Conservation (phyloP, 2,329 filamentous ascomycete genomes). For the Colletotrichum neosansevieriae region DNA sequence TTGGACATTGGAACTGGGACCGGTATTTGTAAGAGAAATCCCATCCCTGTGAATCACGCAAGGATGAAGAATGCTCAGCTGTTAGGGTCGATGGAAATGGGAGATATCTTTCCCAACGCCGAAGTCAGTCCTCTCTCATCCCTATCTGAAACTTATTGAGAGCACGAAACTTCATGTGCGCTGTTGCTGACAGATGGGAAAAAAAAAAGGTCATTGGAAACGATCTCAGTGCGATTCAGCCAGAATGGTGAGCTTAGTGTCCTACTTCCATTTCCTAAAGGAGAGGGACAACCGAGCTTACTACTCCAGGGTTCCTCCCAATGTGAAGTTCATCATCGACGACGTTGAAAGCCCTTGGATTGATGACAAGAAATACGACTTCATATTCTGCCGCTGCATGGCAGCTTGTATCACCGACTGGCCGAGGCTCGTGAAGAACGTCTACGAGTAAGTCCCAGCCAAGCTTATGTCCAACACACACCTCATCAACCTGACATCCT, state of each 20-base stretch:
- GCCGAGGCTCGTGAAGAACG: conserved; percentile 42
- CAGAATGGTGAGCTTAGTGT: conserved; percentile 41
- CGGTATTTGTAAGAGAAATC: conserved; percentile 61
- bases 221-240: conserved; percentile 49
- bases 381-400: conserved; percentile 52
- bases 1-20: conserved; percentile 71
- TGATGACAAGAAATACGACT: conserved; percentile 47
- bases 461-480: too few species aligned
- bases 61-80: too few species aligned
- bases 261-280: too few species aligned
- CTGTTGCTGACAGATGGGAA: conserved; percentile 46
- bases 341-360: conserved; percentile 49
- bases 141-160: too few species aligned
- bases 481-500: neutral
- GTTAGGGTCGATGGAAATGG: conserved; percentile 56
- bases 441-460: conserved; percentile 42
- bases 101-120: conserved; percentile 5
- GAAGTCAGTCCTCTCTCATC: neutral
- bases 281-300: neutral
- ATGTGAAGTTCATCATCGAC: conserved; percentile 53
- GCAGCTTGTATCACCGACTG: conserved; percentile 50
- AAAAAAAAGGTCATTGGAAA: conserved; percentile 53
- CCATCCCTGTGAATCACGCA: too few species aligned
- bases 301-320: conserved; percentile 45
- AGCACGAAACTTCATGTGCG: too few species aligned